Base-by-base conservation (phyloP, 352 stramenopile genomes). In the Phytophthora agathidicida region DNA sequence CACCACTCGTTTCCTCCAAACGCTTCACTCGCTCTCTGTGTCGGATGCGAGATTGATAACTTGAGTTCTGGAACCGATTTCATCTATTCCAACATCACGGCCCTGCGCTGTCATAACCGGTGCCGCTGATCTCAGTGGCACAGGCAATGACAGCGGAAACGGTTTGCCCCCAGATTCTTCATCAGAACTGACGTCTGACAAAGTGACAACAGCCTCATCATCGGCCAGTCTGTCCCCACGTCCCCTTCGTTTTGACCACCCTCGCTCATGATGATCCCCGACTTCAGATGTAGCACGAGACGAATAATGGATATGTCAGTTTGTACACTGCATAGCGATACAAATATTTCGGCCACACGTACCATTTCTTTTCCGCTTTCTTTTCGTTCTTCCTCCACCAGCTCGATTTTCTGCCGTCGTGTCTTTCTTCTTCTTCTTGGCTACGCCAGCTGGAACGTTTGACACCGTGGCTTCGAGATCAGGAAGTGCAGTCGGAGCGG, bases 11-110 rank as follows among this genome's bases (percentile, higher is more conserved):
- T 16, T 33, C 31, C 44, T 33, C 23, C 33, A 7, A 44, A 33
- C 16, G 16, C 38, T 32, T 67, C 47, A 78, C n/a, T 81, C 68
- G 38, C 65, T 83, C 23, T 84, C 77, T 9, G 75, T 73, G 8
- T 88, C 75, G 24, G 73, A 81, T 49, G 71, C 64, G 42, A 88
- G 51, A 51, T 87, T 38, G 47, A 88, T 88, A 41, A 82, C 60
- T 61, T 70, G 49, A 10, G 41, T 39, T 41, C 36, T 50, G 11
- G 27, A 28, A 16, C 33, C 38, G 9, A 61, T 41, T 45, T 62
- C 53, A 51, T 66, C 50, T 24, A 64, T 16, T 4, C 2, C 31
- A 54, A 2, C 35, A 50, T 64, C 48, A 58, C 19, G 23, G 14
- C 28, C 49, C 32, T 37, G 49, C 7, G 23, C 44, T 64, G 59